Evolutionary conservation across 2,329 filamentous ascomycete species (phyloP), one percentile per base, ranked within the genome.

Genomic region (Nemania diffusa): DNA sequence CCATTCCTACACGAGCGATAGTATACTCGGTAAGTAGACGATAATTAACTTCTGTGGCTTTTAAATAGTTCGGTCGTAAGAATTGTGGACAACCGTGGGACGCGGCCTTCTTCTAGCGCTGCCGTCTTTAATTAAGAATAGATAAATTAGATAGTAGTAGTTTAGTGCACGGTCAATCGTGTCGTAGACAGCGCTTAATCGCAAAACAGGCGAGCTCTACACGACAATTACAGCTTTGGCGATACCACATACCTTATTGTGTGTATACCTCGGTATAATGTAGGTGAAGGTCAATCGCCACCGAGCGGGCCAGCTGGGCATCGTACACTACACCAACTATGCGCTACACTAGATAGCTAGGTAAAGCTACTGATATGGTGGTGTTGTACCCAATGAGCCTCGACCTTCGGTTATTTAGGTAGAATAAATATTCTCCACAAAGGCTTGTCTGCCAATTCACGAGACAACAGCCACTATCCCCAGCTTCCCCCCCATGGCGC

Each of bases 381-480:
- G 60, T 55, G 52, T 61, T 17, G 52, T 61, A 48, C 52, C 61
- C 40, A 64, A 44, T 44, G 46, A 63, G 59, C 56, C 63, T 67
- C 53, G 50, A 51, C 63, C 50, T 63, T 66, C 59, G 59, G 58
- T 44, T 60, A 58, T 27, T 40, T 58, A 27, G n/a, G 24, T 59
- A 2, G 42, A 26, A 51, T n/a, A 50, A 22, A 50, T 50, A 17
- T 27, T 46, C 29, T 55, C 57, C 55, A 59, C 51, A 55, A 40
- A 63, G 55, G 20, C 55, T 59, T 60, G 56, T 68, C 46, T 37
- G 48, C 56, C 40, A 29, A 52, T 56, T 52, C 44, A 40, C 51
- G 42, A 34, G 57, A 58, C 52, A 58, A 52, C 62, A 50, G 48
- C 62, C 62, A 59, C 57, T 15, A 26, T 56, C 53, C 53, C 55